Evolutionary conservation across 805 yeast species (phyloP).

Genomic region (Kodamaea leandrae): DNA sequence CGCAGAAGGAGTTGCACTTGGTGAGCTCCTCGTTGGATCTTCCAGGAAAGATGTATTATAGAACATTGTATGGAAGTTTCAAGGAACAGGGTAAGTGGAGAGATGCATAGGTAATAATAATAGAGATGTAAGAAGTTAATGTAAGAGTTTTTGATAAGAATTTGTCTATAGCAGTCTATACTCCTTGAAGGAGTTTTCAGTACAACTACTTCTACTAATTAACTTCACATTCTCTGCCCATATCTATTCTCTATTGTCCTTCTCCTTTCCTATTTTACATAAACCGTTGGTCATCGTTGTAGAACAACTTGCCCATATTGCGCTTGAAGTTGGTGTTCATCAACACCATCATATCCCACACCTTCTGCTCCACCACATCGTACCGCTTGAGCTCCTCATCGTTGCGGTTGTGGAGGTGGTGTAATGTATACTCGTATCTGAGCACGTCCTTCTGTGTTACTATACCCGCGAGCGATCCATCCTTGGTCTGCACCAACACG

Average conservation of each 20-base stretch:
- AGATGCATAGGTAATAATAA: conserved; percentile 28
- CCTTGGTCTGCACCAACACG: conserved; percentile 62
- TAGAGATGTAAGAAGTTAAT: no score
- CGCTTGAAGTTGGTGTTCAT: conserved; percentile 19
- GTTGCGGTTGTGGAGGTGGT: conserved; percentile 17
- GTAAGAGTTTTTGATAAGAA: no score
- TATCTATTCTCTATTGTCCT: no score
- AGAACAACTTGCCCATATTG: conserved; percentile 28
- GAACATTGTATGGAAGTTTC: conserved; percentile 67
- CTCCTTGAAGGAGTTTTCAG: no score
- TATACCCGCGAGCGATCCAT: conserved; percentile 60
- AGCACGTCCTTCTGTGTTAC: conserved; percentile 82
- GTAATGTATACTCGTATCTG: conserved; percentile 51
- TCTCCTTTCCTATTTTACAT: conserved; percentile 7
- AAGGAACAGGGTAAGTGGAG: conserved; percentile 80
- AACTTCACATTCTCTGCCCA: no score
- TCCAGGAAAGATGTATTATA: conserved; percentile 67
- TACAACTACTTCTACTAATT: no score
- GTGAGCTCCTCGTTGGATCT: conserved; percentile 65
- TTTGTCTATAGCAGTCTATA: no score
- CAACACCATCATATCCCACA: conserved; percentile 34
- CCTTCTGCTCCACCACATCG: conserved; percentile 25
- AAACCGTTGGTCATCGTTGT: conserved; percentile 31
- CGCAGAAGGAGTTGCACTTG: conserved; percentile 60
- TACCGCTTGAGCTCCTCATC: conserved; percentile 17